phyloP scores from a whole-genome alignment of 371 early-diverging fungal species.

The Entomophthora muscae region DNA sequence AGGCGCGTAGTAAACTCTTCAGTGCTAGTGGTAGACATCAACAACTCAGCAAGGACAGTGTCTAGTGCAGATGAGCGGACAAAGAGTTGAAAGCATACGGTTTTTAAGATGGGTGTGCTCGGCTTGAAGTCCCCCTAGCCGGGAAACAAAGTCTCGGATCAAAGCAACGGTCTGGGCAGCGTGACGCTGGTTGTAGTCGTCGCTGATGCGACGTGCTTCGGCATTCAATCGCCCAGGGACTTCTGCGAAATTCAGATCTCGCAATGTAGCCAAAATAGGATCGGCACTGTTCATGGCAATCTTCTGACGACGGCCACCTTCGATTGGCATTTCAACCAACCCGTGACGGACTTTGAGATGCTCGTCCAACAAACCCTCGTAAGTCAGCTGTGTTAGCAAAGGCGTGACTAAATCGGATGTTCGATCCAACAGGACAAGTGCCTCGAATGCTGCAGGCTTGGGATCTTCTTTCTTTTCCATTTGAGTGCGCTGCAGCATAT shows the following conservation, averaged over 20 bases:
- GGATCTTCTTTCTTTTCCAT: conserved; percentile 43
- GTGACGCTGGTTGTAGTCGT: conserved; percentile 73
- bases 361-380: conserved; percentile 83
- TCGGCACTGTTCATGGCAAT: conserved; percentile 63
- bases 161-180: conserved; percentile 73
- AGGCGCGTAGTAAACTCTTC: conserved; percentile 61
- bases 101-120: conserved; percentile 64
- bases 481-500: conserved; percentile 66
- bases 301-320: conserved; percentile 43
- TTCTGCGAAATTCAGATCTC: conserved; percentile 78
- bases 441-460: conserved; percentile 59
- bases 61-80: conserved; percentile 23
- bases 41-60: conserved; percentile 64
- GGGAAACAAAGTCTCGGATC: conserved; percentile 76
- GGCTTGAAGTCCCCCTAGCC: conserved; percentile 57
- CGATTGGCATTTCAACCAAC: neutral
- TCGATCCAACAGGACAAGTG: conserved; percentile 79
- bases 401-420: conserved; percentile 79
- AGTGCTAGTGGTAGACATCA: conserved; percentile 53
- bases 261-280: conserved; percentile 50
- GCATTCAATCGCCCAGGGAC: conserved; percentile 65
- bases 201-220: conserved; percentile 63
- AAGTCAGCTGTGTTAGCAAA: conserved; percentile 81
- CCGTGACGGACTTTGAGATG: conserved; percentile 40
- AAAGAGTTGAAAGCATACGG: conserved; percentile 26